Conservation (phyloP, 805 yeast species). For the Ogataea trehalophila region DNA sequence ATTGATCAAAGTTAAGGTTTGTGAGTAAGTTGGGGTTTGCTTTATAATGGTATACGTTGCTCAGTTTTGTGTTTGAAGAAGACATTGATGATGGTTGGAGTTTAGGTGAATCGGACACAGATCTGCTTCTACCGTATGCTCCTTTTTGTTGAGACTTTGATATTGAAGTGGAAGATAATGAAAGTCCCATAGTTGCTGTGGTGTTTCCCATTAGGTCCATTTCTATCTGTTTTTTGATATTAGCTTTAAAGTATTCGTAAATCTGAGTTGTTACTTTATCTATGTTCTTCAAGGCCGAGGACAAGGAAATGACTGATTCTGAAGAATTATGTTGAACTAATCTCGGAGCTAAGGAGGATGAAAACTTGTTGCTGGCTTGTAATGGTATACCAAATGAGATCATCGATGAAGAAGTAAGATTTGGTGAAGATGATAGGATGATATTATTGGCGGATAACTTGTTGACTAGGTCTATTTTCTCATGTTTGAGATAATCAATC, state of each 20-base stretch:
- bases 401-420: slow-evolving; percentile 5
- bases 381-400: neutral
- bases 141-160: slow-evolving; percentile 12
- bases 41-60: neutral
- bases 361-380: too few species aligned
- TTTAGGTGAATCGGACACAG: neutral
- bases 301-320: neutral
- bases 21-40: neutral
- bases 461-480: slow-evolving; percentile 11
- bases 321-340: neutral
- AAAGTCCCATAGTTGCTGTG: slow-evolving; percentile 6
- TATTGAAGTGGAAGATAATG: slow-evolving; percentile 8
- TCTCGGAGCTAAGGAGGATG: neutral
- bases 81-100: neutral
- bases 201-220: slow-evolving; percentile 8
- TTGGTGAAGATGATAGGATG: slow-evolving; percentile 5
- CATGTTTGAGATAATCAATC: slow-evolving; percentile 7
- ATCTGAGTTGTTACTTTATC: slow-evolving; percentile 8
- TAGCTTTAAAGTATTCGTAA: slow-evolving; percentile 8
- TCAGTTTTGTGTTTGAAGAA: neutral
- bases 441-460: slow-evolving; percentile 7
- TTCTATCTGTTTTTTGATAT: slow-evolving; percentile 7
- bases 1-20: neutral
- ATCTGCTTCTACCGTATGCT: neutral
- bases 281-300: slow-evolving; percentile 1